Evolutionary conservation across 805 yeast genomes (phyloP), one percentile per base, ranked within the genome.

Genomic region (Wickerhamiella australiensis): DNA sequence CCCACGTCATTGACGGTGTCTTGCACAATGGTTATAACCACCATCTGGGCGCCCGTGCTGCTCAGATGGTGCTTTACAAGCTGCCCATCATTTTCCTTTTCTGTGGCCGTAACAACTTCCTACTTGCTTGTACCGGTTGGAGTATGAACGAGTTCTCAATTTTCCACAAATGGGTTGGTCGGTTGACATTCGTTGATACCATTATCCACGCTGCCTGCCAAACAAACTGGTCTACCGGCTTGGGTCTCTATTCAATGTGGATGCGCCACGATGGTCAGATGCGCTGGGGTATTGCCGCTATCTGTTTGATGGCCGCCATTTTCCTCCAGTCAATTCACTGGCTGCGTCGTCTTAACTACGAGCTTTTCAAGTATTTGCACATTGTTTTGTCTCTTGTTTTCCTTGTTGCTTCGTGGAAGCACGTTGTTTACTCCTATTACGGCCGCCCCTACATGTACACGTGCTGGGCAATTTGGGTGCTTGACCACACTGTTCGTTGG

Each of bases 51-150:
- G 69, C 61, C 13, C 59, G 74, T 47, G 48, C 69, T 2, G 68
- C 62, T 1, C 46, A 54, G 33, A 20, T 61, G 25, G 54, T 59
- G 1, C 49, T 54, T 15, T 36, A 46, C 15, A 51, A 53, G 37
- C 46, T 55, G 38, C 85, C 85, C 2, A 61, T 77, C 22, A 53
- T 78, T 36, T 67, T 77, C 27, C 61, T 78, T 42, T 77, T 79
- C 57, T 76, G 82, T 5, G 80, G 82, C 17, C 68, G 90, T 59
- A 84, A 84, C 63, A 84, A 82, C 59, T 73, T 83, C 25, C 68
- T 83, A 59, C 71, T 74, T 54, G 68, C 68, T 57, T 47, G 61
- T 49, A 73, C 71, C 9, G 85, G 66, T 5, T 65, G 76, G 59
- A 47, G 68, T 0, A 67, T 65, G 13, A 51, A 62, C 43, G 50